Conservation (phyloP, 306 rosid species). For the Cucumis hystrix region DNA sequence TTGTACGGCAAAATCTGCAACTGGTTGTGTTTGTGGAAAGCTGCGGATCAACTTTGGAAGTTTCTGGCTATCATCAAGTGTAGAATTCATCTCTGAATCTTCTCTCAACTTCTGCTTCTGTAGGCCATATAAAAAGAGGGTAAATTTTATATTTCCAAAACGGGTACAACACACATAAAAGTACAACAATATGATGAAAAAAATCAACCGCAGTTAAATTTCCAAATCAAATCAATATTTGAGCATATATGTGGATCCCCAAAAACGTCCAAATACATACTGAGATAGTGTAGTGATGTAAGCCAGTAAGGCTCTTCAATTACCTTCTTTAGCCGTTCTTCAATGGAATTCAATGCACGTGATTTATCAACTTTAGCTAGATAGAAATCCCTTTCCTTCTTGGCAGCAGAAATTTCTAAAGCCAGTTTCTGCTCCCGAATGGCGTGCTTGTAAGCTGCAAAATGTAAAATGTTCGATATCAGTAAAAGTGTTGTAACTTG, state of each 20-base stretch:
- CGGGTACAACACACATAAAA: too few species aligned
- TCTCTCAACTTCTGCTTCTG: slow-evolving; percentile 65
- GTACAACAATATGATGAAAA: not conserved
- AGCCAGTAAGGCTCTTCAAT: not conserved
- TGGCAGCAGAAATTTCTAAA: slow-evolving; percentile 71
- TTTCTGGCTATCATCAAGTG: slow-evolving; percentile 15
- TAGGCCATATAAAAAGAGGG: slow-evolving; percentile 9
- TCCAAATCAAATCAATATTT: not conserved
- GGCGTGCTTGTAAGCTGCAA: slow-evolving; percentile 63
- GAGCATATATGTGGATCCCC: not conserved
- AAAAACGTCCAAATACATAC: not conserved
- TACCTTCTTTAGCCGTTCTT: slow-evolving; percentile 75
- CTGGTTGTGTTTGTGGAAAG: slow-evolving; percentile 57
- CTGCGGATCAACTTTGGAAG: slow-evolving; percentile 40
- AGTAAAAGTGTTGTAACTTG: not conserved
- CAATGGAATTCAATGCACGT: slow-evolving; percentile 60
- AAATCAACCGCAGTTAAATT: not conserved
- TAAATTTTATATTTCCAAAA: not conserved
- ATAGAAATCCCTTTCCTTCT: slow-evolving; percentile 74
- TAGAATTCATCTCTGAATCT: slow-evolving; percentile 17
- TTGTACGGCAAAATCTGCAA: slow-evolving; percentile 16
- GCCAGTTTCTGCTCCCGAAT: slow-evolving; percentile 69
- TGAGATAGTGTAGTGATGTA: not conserved
- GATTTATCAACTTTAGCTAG: slow-evolving; percentile 55
- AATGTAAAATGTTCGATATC: slow-evolving; percentile 1